A percentile compares a stretch with the other conserved stretches of the same genome.
Conservation (phyloP, 495 filamentous ascomycete species). For the Podospora pseudocomata region DNA sequence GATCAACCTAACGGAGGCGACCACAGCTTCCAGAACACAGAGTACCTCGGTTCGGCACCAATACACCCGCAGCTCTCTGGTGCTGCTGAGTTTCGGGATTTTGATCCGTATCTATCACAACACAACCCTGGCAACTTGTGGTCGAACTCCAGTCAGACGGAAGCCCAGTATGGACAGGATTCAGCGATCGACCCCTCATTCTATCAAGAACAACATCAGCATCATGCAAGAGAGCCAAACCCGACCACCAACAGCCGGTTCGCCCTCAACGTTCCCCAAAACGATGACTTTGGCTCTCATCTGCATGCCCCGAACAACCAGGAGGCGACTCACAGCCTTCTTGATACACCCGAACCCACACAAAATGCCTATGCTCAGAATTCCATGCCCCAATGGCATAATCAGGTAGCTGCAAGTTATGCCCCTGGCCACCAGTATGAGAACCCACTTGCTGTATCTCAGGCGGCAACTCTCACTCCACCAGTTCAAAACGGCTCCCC, state of each 20-base stretch:
- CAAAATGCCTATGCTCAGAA: constrained; percentile 22
- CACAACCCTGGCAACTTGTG: constrained; percentile 23
- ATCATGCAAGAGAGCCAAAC: constrained; percentile 14
- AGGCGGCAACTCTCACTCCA: constrained; percentile 16
- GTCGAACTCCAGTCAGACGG: constrained; percentile 16
- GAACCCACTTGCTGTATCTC: constrained; percentile 25
- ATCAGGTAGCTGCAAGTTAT: constrained; percentile 18
- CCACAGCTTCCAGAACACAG: constrained; percentile 21
- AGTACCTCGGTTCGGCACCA: constrained; percentile 18
- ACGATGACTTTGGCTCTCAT: constrained; percentile 17
- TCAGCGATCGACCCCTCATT: constrained; percentile 15
- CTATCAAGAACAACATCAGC: constrained; percentile 25
- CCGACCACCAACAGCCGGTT: constrained; percentile 24
- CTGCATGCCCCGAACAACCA: constrained; percentile 16
- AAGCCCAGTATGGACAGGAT: constrained; percentile 23
- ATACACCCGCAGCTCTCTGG: constrained; percentile 26
- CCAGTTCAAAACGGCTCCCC: constrained; percentile 18
- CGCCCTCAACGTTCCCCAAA: constrained; percentile 18
- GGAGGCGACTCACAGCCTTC: constrained; percentile 21
- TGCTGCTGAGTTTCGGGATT: constrained; percentile 17
- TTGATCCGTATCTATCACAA: constrained; percentile 18
- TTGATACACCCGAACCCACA: constrained; percentile 3
- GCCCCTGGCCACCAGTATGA: constrained; percentile 21
- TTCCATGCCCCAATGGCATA: constrained; percentile 25
- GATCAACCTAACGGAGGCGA: constrained; percentile 18